Percentiles rank a stretch among this genome's conserved stretches.
These are phyloP conservation scores for Wickerhamomyces rabaulensis DNA, from an alignment of 805 yeast species.

Conservation along the genomic window DNA sequence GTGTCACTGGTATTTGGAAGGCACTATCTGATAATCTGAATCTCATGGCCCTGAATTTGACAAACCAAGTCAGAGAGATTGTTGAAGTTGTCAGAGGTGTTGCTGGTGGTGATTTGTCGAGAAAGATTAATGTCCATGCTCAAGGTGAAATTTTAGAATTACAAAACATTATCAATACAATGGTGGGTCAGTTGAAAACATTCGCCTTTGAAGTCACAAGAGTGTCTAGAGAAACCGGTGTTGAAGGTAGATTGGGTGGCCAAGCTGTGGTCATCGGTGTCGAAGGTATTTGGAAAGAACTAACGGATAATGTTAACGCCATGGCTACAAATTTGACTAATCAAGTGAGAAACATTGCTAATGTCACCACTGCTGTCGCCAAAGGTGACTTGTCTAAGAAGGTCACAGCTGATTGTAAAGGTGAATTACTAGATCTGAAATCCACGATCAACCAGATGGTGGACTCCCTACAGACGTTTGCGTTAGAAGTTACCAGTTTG, in stretches of 20 bases:
- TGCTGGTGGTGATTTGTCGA: conserved; percentile 77
- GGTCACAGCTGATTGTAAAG: conserved; percentile 86
- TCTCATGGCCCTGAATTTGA: conserved; percentile 84
- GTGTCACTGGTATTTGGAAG: conserved; percentile 84
- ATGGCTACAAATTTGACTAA: conserved; percentile 90
- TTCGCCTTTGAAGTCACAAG: conserved; percentile 86
- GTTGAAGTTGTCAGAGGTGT: conserved; percentile 89
- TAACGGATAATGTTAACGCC: conserved; percentile 84
- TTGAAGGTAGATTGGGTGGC: conserved; percentile 85
- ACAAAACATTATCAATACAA: conserved; percentile 81
- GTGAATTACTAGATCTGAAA: conserved; percentile 80
- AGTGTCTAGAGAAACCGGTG: conserved; percentile 89
- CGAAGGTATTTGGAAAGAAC: conserved; percentile 87
- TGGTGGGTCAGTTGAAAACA: conserved; percentile 86
- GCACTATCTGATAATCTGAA: conserved; percentile 82
- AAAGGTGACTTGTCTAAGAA: conserved; percentile 82
- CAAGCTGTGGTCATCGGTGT: conserved; percentile 88
- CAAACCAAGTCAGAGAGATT: conserved; percentile 85
- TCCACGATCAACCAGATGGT: conserved; percentile 90
- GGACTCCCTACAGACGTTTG: conserved; percentile 82
- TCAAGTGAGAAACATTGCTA: conserved; percentile 85
- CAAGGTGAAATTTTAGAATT: conserved; percentile 85
- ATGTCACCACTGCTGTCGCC: conserved; percentile 85
- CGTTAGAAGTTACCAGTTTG: conserved; percentile 81
- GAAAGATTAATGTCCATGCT: conserved; percentile 84